Conservation (phyloP, 148 eudicot genomes). For the Drosera capensis region DNA sequence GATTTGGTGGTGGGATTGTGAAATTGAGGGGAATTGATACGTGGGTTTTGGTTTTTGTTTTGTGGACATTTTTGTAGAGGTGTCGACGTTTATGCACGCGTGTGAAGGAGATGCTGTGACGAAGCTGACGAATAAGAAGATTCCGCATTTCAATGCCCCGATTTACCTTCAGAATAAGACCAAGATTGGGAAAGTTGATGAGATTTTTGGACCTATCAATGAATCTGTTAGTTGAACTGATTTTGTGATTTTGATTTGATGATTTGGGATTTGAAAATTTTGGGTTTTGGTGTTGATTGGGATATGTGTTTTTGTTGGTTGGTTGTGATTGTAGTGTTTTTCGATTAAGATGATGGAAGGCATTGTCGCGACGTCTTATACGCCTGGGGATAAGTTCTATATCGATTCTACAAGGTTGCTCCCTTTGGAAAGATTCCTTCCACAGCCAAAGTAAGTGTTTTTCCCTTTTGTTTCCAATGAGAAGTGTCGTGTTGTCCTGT, state of each 20-base stretch:
- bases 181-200: conserved; percentile 84
- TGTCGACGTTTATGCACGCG: conserved; percentile 66
- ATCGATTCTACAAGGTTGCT: conserved; percentile 84
- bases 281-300: neutral
- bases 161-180: conserved; percentile 88
- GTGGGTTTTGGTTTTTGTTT: neutral
- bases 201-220: conserved; percentile 88
- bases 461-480: neutral
- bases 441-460: conserved; percentile 81
- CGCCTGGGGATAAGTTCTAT: conserved; percentile 78
- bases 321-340: conserved; percentile 26
- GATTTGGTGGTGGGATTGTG: too few relatives aligned
- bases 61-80: conserved; percentile 44
- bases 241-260: neutral
- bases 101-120: conserved; percentile 89
- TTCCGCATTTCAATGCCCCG: conserved; percentile 82
- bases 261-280: neutral
- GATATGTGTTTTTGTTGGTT: neutral
- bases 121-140: conserved; percentile 78
- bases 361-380: conserved; percentile 70
- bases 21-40: neutral
- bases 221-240: conserved; percentile 60
- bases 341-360: conserved; percentile 85
- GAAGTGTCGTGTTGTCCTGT: neutral
- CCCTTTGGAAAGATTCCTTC: conserved; percentile 86